These are phyloP conservation scores for Arthrobotrys iridis DNA, from an alignment of 2,329 filamentous ascomycete genomes.

Conservation along the genomic window DNA sequence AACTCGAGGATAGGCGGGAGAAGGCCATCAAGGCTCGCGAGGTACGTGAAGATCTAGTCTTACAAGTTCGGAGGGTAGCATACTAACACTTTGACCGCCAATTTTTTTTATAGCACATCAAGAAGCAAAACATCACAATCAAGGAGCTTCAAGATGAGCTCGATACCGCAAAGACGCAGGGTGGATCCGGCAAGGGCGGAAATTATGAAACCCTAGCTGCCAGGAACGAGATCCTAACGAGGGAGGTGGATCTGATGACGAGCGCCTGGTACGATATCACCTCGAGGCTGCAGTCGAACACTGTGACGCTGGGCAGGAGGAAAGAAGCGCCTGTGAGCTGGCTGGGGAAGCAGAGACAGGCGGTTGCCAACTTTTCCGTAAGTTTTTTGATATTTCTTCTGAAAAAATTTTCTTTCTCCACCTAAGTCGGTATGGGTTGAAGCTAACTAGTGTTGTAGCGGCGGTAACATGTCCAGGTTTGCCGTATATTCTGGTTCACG, in stretches of 20 bases:
- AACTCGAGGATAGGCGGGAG: constrained; percentile 58
- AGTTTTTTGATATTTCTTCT: constrained; percentile 1
- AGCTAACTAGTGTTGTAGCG: neutral
- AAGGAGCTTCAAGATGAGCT: constrained; percentile 59
- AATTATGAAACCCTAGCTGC: constrained; percentile 55
- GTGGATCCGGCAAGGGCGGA: constrained; percentile 57
- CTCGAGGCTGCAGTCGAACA: constrained; percentile 81
- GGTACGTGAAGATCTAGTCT: too few species aligned
- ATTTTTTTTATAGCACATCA: constrained; percentile 59
- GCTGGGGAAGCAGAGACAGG: constrained; percentile 78
- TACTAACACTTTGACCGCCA: too few species aligned
- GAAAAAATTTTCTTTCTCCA: neutral
- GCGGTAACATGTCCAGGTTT: neutral
- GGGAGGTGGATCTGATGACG: constrained; percentile 80
- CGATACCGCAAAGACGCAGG: constrained; percentile 54
- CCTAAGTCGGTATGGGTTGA: neutral
- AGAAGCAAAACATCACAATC: constrained; percentile 59
- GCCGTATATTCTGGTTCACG: neutral
- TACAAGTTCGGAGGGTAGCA: too few species aligned
- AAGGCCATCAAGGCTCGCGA: constrained; percentile 57
- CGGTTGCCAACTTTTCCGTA: constrained; percentile 51
- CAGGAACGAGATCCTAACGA: constrained; percentile 74
- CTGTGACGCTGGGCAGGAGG: constrained; percentile 78
- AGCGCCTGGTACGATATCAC: constrained; percentile 89
- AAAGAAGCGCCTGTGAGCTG: constrained; percentile 81